Conservation (phyloP, 768 basidiomycete genomes). For the Pilatotrama ljubarskyi region DNA sequence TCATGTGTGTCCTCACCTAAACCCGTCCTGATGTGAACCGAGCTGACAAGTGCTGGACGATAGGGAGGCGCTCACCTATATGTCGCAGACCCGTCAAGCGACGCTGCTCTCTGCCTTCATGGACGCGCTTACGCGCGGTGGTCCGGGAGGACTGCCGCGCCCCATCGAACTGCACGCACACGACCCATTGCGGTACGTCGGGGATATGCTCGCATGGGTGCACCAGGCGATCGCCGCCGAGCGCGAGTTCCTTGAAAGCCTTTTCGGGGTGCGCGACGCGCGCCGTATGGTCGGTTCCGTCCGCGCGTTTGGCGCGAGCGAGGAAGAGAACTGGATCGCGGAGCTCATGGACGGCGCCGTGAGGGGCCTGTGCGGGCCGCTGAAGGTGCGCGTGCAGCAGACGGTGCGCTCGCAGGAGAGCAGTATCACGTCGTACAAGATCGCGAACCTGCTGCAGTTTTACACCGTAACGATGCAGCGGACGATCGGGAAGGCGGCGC, state of each 20-base stretch:
- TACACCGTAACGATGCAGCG: slow-evolving; percentile 91
- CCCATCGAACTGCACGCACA: slow-evolving; percentile 98
- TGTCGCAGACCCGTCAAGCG: slow-evolving; percentile 81
- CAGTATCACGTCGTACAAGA: slow-evolving; percentile 87
- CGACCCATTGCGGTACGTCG: slow-evolving; percentile 93
- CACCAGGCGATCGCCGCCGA: slow-evolving; percentile 96
- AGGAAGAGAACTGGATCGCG: slow-evolving; percentile 78
- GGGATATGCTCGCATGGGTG: slow-evolving; percentile 98
- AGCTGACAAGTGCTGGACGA: slow-evolving; percentile 27
- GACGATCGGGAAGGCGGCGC: slow-evolving; percentile 83
- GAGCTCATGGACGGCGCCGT: slow-evolving; percentile 82
- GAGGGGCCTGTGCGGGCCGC: slow-evolving; percentile 82
- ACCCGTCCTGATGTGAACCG: neutral
- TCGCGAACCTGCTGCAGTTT: slow-evolving; percentile 94
- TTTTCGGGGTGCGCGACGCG: slow-evolving; percentile 72
- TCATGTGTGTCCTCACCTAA: slow-evolving; percentile 52
- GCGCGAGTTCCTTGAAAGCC: slow-evolving; percentile 85
- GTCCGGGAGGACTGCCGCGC: slow-evolving; percentile 79
- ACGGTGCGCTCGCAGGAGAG: slow-evolving; percentile 93
- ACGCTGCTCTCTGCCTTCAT: slow-evolving; percentile 83
- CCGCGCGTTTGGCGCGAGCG: slow-evolving; percentile 49
- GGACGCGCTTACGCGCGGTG: slow-evolving; percentile 85
- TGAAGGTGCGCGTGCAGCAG: slow-evolving; percentile 93
- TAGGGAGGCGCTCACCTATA: slow-evolving; percentile 73
- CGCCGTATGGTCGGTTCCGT: slow-evolving; percentile 76